Conservation (phyloP, 805 yeast genomes). For the Myxozyma lipomycoides region DNA sequence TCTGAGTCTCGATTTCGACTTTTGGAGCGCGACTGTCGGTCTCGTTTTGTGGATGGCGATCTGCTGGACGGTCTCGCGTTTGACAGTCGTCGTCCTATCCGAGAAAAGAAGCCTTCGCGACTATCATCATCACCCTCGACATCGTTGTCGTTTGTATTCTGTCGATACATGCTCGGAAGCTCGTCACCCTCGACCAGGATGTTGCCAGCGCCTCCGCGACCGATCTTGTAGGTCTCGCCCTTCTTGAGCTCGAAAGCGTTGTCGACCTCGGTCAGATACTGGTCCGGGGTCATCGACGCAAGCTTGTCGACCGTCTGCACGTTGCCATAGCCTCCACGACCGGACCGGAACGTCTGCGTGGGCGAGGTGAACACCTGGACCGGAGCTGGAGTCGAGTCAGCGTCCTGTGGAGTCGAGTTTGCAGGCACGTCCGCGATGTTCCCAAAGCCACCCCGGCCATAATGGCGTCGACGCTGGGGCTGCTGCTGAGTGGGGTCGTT, state of each 20-base stretch:
- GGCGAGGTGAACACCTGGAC: conserved; percentile 38
- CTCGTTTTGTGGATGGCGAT: neutral
- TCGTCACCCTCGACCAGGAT: conserved; percentile 28
- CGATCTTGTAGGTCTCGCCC: conserved; percentile 35
- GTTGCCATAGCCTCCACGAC: conserved; percentile 43
- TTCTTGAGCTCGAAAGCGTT: conserved; percentile 35
- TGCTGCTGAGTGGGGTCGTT: neutral
- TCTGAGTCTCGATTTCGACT: neutral
- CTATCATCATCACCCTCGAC: neutral
- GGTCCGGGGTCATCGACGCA: conserved; percentile 34
- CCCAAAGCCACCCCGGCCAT: conserved; percentile 31
- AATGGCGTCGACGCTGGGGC: conserved; percentile 7
- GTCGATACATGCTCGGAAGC: neutral
- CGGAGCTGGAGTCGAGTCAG: conserved; percentile 37
- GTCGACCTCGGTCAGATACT: conserved; percentile 37
- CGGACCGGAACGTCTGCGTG: conserved; percentile 35
- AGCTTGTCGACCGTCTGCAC: conserved; percentile 34
- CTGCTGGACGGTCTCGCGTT: conserved; percentile 2
- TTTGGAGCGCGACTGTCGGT: neutral
- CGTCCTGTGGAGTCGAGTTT: conserved; percentile 22
- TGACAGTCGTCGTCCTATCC: conserved; percentile 12
- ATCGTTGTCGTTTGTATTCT: neutral
- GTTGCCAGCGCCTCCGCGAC: conserved; percentile 41
- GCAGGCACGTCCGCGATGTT: conserved; percentile 19
- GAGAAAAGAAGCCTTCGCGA: conserved; percentile 9